A percentile compares a stretch with the other conserved stretches of the same genome.
These are phyloP conservation scores for Echria macrotheca DNA, from an alignment of 495 filamentous ascomycete genomes.

Conservation along the genomic window DNA sequence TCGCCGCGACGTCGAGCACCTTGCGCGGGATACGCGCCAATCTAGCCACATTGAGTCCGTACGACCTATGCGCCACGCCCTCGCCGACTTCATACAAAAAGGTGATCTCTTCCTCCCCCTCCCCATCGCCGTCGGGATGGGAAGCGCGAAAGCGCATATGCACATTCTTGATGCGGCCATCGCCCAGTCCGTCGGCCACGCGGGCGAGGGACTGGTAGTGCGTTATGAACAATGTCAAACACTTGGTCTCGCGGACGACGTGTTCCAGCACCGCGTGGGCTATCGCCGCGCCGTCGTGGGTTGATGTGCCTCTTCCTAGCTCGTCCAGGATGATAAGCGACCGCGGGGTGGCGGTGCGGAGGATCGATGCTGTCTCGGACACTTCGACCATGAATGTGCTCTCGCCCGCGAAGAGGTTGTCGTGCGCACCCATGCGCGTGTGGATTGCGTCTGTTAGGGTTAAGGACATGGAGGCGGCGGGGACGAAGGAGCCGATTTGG, in stretches of 20 bases:
- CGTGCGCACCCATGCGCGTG: conserved; percentile 93
- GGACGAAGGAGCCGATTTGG: conserved; percentile 92
- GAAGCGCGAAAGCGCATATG: conserved; percentile 74
- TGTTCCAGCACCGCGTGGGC: conserved; percentile 85
- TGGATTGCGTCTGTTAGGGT: conserved; percentile 88
- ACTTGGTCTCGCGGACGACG: conserved; percentile 66
- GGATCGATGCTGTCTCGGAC: conserved; percentile 81
- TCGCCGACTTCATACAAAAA: conserved; percentile 81
- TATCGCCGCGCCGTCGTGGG: conserved; percentile 94
- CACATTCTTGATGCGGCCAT: conserved; percentile 62
- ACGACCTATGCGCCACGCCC: conserved; percentile 86
- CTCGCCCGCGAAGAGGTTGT: conserved; percentile 94
- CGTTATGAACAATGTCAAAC: conserved; percentile 89
- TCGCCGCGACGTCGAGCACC: conserved; percentile 70
- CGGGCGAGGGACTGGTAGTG: conserved; percentile 85
- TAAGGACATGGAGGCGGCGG: conserved; percentile 64
- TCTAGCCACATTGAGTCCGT: conserved; percentile 89
- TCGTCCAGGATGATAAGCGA: conserved; percentile 92
- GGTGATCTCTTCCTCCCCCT: conserved; percentile 58
- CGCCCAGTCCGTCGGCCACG: conserved; percentile 60
- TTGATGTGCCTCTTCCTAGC: conserved; percentile 84
- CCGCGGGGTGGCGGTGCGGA: conserved; percentile 76
- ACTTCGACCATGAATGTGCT: conserved; percentile 98
- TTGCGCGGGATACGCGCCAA: conserved; percentile 73
- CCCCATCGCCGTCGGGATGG: conserved; percentile 22